Evolutionary conservation across 352 stramenopile genomes (phyloP).

Genomic region (Pythium brachiatum): DNA sequence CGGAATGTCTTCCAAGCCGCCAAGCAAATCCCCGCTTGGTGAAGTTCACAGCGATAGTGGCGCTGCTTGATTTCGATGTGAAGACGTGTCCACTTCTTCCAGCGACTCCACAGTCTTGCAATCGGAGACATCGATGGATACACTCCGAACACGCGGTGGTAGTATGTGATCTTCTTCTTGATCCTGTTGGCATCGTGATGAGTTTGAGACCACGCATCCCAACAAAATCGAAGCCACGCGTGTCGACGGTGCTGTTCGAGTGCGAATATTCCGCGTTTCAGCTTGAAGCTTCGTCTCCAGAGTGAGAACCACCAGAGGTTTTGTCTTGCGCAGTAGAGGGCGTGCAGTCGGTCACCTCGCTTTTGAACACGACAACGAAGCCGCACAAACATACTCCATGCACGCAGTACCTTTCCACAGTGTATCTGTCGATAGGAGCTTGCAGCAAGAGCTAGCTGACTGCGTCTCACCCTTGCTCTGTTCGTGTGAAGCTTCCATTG

Average conservation of each 20-base stretch:
- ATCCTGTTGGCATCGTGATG: slow-evolving; percentile 14
- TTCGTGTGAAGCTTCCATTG: background rate
- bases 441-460: background rate
- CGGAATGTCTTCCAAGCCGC: slow-evolving; percentile 14
- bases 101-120: slow-evolving; percentile 28
- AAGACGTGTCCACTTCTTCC: slow-evolving; percentile 19
- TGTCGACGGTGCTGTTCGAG: background rate
- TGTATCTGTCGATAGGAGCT: background rate
- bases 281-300: background rate
- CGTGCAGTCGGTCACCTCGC: background rate
- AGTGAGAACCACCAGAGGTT: background rate
- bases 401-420: background rate
- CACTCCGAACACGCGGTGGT: slow-evolving; percentile 33
- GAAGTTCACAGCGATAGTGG: slow-evolving; percentile 7
- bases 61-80: slow-evolving; percentile 11
- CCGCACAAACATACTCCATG: background rate
- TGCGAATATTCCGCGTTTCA: background rate
- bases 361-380: background rate
- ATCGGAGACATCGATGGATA: slow-evolving; percentile 33
- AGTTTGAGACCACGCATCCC: slow-evolving; percentile 10
- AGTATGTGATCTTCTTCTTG: slow-evolving; percentile 37
- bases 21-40: background rate
- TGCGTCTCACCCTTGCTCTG: background rate
- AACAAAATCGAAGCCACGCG: slow-evolving; percentile 13
- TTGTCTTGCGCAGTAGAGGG: background rate